Base-by-base conservation (phyloP, 306 rosid genomes). In the Styphnolobium japonicum region DNA sequence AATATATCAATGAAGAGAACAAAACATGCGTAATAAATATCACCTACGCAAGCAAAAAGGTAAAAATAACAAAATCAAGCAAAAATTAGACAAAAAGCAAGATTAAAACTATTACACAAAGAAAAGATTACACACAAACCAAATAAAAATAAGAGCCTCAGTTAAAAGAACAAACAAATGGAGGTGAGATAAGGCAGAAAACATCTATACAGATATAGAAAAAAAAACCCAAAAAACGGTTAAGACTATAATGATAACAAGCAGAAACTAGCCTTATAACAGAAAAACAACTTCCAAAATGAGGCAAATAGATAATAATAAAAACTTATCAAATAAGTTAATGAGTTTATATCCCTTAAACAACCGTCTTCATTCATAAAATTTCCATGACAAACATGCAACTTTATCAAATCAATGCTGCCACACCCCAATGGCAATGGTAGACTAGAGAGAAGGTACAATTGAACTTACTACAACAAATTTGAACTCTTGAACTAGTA, bases 401-500 rank as follows among this genome's bases (percentile, higher is more conserved):
- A 21, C 19, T 43, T 51, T 46, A 40, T 73, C 75, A 64, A 58
- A 40, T 45, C 67, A 22, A 81, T 45, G 63, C n/a, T 23, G 56
- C 8, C 62, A 69, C 36, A 19, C 10, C 67, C 75, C 11, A n/a
- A 37, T 16, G 15, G 5, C 53, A 55, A 53, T 55, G 57, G 31
- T 43, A 37, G 4, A 40, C n/a, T n/a, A n/a, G 55, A 39, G 45
- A 78, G 69, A 78, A 78, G 49, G 76, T 67, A 42, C 61, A 56
- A 55, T 14, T 7, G 76, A 73, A 67, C 60, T 77, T 77, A 55
- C 82, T n/a, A 68, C 67, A 77, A 25, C 36, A 55, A 7, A 18
- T 33, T 45, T 29, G 76, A 45, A 81, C 58, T 68, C 80, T 74
- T 66, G 71, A 81, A 23, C 39, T n/a, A n/a, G n/a, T n/a, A n/a